Evolutionary conservation across 176 grass and related monocot species (phyloP).

Genomic region (Phyllostachys edulis): DNA sequence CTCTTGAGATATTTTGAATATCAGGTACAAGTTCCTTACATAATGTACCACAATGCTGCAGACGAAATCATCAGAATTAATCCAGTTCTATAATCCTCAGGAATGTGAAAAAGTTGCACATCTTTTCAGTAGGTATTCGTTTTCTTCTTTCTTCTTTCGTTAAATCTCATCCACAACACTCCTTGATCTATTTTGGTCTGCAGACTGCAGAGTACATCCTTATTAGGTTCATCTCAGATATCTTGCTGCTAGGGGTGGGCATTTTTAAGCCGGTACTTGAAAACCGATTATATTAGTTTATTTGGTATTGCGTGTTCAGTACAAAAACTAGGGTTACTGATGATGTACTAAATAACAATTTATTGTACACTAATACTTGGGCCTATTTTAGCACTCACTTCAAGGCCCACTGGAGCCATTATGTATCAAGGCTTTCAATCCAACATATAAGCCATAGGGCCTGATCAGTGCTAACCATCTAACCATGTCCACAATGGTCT

Average conservation of each 20-base stretch:
- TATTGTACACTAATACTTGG: neutral
- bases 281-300: neutral
- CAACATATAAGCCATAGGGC: neutral
- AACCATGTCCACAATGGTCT: neutral
- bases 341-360: neutral
- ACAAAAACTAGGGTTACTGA: neutral
- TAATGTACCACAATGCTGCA: slow-evolving; percentile 54
- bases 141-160: neutral
- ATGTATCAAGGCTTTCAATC: slow-evolving; percentile 6
- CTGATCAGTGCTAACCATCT: neutral
- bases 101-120: slow-evolving; percentile 59
- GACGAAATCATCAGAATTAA: slow-evolving; percentile 54
- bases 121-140: slow-evolving; percentile 52
- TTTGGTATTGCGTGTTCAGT: neutral
- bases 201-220: neutral
- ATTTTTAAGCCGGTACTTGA: neutral
- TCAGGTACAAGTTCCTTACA: slow-evolving; percentile 45
- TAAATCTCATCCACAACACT: neutral
- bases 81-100: slow-evolving; percentile 59
- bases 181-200: neutral
- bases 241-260: neutral
- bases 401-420: neutral
- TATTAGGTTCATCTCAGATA: slow-evolving; percentile 12
- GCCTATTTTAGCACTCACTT: neutral
- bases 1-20: slow-evolving; percentile 50